Evolutionary conservation across 2,329 filamentous ascomycete species (phyloP), one percentile per base, ranked within the genome.

Genomic region (Mycosphaerelloides madeirae): DNA sequence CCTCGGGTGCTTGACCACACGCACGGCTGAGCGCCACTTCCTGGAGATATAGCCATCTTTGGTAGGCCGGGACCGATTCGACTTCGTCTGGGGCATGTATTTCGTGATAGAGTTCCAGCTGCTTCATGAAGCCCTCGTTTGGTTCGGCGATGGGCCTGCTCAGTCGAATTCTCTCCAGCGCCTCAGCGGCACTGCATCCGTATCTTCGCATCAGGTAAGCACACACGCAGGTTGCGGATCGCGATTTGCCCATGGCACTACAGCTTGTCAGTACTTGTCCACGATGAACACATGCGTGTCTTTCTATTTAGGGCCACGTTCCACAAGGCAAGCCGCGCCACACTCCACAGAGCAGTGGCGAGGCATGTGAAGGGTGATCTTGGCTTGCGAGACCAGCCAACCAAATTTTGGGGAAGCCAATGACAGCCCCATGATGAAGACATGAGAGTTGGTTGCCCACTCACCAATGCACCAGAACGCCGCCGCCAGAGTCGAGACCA

Each of bases 221-320:
- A 46, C 94, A 78, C 43, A 87, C 78, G 54, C 87, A 80, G 25
- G 88, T 84, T 54, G 91, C 86, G 37, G 91, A 97, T 47, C 93
- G 86, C 28, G 90, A 96, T 69, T 94, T 95, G 41, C 93, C 93
- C 82, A 95, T 95, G 16, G 89, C 91, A 75, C 93, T 62, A 46
- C 37, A 47, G 44, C n/a, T n/a, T n/a, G n/a, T n/a, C n/a, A n/a
- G n/a, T n/a, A n/a, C n/a, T n/a, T n/a, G n/a, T n/a, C n/a, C n/a
- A n/a, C n/a, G n/a, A n/a, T n/a, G n/a, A n/a, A n/a, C n/a, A n/a
- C n/a, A n/a, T n/a, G n/a, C n/a, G n/a, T n/a, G n/a, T n/a, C n/a
- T n/a, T n/a, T n/a, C n/a, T n/a, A n/a, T n/a, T n/a, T n/a, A n/a
- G 22, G 22, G 22, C 9, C 22, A 25, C 22, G 22, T 25, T 5